These are phyloP conservation scores for Punica granatum DNA, from an alignment of 345 rosid genomes.

Conservation along the genomic window DNA sequence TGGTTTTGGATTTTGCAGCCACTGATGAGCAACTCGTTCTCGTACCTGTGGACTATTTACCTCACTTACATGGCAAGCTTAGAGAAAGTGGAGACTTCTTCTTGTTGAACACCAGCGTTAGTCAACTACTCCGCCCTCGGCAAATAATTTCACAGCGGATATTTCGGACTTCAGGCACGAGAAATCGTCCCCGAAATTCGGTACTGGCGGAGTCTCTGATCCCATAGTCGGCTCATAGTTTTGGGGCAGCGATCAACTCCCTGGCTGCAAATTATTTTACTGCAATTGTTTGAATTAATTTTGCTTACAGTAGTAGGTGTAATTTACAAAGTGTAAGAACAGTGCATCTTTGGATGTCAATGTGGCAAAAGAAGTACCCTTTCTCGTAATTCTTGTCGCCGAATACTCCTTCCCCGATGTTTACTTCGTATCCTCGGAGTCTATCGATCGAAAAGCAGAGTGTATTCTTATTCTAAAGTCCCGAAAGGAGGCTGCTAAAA, in stretches of 20 bases:
- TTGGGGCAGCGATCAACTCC: not conserved
- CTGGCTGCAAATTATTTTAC: not conserved
- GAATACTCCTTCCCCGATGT: not conserved
- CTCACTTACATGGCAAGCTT: conserved; percentile 81
- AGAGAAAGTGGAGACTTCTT: conserved; percentile 30
- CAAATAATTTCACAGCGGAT: not conserved
- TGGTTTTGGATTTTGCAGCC: conserved; percentile 44
- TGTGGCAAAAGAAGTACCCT: not conserved
- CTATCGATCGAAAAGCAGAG: too few species aligned
- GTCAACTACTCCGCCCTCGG: not conserved
- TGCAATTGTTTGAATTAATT: not conserved
- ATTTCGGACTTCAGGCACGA: not conserved
- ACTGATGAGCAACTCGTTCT: conserved; percentile 82
- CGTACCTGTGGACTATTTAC: conserved; percentile 86
- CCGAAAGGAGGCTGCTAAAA: too few species aligned
- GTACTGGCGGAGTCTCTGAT: not conserved
- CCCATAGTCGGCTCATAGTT: not conserved
- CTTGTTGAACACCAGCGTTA: not conserved
- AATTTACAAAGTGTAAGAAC: not conserved
- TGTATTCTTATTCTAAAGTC: too few species aligned
- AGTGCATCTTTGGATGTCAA: not conserved
- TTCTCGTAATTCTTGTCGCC: not conserved
- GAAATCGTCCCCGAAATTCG: not conserved
- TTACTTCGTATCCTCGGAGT: not conserved
- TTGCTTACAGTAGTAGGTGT: not conserved